A percentile compares a stretch with the other conserved stretches of the same genome.
phyloP scores from a whole-genome alignment of 2,329 filamentous ascomycete species.

The Claviceps cyperi region DNA sequence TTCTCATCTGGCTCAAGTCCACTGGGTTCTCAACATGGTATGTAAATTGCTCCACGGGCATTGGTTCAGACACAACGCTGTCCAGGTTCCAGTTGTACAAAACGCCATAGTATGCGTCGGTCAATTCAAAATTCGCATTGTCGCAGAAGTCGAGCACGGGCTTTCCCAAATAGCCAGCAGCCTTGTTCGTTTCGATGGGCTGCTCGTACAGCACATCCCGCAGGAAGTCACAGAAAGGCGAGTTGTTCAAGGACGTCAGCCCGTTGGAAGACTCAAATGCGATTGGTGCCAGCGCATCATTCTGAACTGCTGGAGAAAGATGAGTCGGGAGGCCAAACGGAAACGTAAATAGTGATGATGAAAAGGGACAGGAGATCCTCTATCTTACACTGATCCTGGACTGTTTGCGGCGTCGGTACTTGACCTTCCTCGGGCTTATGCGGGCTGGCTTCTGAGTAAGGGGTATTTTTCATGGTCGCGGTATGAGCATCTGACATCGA shows the following conservation, averaged over 20 bases:
- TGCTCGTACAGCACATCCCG: slow-evolving; percentile 36
- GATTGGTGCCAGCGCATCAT: not conserved
- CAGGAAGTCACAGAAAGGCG: slow-evolving; percentile 36
- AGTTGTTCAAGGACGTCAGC: slow-evolving; percentile 17
- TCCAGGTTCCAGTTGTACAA: slow-evolving; percentile 35
- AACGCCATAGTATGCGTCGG: slow-evolving; percentile 36
- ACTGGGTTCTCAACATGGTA: slow-evolving; percentile 22
- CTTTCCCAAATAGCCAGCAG: slow-evolving; percentile 26
- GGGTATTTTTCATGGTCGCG: slow-evolving; percentile 13
- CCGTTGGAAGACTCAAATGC: slow-evolving; percentile 1
- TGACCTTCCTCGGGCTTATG: slow-evolving; percentile 19
- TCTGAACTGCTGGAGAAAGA: slow-evolving; percentile 1
- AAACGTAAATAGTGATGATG: not conserved
- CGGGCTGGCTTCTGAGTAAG: slow-evolving; percentile 11
- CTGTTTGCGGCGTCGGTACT: slow-evolving; percentile 20
- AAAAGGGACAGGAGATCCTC: not conserved
- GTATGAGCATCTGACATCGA: slow-evolving; percentile 7
- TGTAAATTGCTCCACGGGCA: slow-evolving; percentile 10
- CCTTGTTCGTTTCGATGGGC: slow-evolving; percentile 20
- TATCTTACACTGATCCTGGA: slow-evolving; percentile 16
- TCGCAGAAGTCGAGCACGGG: slow-evolving; percentile 36
- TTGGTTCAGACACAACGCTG: slow-evolving; percentile 12
- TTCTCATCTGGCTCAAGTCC: slow-evolving; percentile 32
- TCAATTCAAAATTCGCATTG: slow-evolving; percentile 34
- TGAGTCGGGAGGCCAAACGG: not conserved